phyloP scores from a whole-genome alignment of 2,329 filamentous ascomycete species.

The Exutisphaerella laricina region DNA sequence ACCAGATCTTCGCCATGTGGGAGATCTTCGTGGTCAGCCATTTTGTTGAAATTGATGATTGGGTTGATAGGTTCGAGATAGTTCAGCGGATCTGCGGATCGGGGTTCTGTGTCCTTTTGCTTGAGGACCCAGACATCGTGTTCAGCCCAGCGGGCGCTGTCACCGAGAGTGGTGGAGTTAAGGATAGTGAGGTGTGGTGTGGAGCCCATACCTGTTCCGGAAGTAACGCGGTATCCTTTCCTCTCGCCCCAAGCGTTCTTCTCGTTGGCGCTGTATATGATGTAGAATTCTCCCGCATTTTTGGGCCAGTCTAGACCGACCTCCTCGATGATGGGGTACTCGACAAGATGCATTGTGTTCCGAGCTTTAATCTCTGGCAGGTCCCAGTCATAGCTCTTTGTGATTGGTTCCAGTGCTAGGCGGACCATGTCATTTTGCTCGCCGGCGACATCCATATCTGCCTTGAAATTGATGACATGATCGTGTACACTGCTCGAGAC shows the following conservation, averaged over 20 bases:
- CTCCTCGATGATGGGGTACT: conserved; percentile 25
- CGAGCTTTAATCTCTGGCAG: conserved; percentile 24
- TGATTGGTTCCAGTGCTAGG: conserved; percentile 29
- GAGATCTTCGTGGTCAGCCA: conserved; percentile 45
- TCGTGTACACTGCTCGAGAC: conserved; percentile 36
- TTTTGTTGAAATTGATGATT: conserved; percentile 47
- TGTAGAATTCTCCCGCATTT: conserved; percentile 39
- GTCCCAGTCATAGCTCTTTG: conserved; percentile 29
- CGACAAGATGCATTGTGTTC: conserved; percentile 31
- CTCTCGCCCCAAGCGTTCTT: conserved; percentile 40
- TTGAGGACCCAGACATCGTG: conserved; percentile 49
- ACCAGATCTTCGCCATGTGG: conserved; percentile 33
- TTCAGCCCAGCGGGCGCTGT: conserved; percentile 46
- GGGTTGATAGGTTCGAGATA: conserved; percentile 44
- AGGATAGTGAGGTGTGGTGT: conserved; percentile 45
- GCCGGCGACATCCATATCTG: conserved; percentile 37
- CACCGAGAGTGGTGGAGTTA: conserved; percentile 44
- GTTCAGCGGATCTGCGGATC: conserved; percentile 43
- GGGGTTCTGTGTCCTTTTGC: conserved; percentile 51
- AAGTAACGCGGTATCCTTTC: conserved; percentile 42
- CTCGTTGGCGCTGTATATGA: conserved; percentile 34
- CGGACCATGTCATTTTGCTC: conserved; percentile 34
- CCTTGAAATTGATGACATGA: conserved; percentile 40
- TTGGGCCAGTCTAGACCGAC: conserved; percentile 33
- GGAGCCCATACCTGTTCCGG: conserved; percentile 32